A percentile compares a stretch with the other conserved stretches of the same genome.
Conservation (phyloP, 768 basidiomycete species). For the Auriscalpium orientale region DNA sequence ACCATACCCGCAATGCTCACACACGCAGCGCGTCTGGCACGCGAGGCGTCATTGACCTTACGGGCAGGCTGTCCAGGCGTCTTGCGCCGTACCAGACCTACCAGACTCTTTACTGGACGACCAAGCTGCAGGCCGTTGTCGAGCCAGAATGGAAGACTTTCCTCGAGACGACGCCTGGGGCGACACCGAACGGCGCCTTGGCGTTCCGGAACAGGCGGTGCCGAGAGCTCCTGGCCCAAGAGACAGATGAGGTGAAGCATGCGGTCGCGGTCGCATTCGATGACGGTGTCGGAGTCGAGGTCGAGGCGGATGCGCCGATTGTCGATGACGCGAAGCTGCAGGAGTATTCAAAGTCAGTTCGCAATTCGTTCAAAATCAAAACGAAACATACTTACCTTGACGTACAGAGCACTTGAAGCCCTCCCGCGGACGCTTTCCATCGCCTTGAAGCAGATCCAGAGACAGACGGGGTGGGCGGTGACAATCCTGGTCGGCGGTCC, state of each 20-base stretch:
- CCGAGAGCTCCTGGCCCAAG: background rate
- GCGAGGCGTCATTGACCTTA: background rate
- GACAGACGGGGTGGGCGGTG: no score
- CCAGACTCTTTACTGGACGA: background rate
- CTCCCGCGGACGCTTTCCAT: no score
- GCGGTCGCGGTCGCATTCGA: background rate
- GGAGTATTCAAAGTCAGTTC: no score
- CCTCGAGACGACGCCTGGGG: background rate
- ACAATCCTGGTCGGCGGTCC: no score
- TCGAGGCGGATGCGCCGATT: background rate
- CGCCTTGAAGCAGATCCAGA: no score
- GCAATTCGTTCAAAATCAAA: no score
- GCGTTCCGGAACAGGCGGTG: background rate
- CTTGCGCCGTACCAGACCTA: background rate
- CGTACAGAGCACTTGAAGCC: no score
- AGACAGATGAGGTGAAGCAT: background rate
- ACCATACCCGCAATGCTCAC: background rate
- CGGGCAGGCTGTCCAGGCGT: background rate
- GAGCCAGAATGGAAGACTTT: background rate
- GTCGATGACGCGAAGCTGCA: no score
- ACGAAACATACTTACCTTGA: no score
- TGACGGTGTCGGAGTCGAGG: background rate
- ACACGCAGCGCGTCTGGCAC: background rate
- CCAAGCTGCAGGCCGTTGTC: background rate
- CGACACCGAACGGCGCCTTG: background rate